Evolutionary conservation across 2,329 filamentous ascomycete species (phyloP), one percentile per base, ranked within the genome.

Genomic region (Penicillium sp.): DNA sequence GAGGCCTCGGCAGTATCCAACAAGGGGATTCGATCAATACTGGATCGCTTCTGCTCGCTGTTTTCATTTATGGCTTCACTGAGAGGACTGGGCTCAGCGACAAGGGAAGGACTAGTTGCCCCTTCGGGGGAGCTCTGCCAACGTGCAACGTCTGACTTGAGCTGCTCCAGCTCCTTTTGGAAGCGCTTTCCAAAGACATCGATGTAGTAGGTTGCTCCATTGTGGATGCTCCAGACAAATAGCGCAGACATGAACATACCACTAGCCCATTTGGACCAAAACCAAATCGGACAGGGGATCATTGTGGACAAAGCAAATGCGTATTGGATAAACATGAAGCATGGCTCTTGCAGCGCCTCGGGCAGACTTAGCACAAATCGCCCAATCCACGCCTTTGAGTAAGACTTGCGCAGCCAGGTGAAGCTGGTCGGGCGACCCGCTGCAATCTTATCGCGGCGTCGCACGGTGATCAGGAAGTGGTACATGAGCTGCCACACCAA

Each of bases 281-380:
- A 97, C 93, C 94, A 99, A 8, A 99, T 67, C 0, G 93, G 91
- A 63, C 92, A 97, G 0, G 94, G 94, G 7, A 96, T 78, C 88
- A 99, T 97, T 9, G 94, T 99, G 45, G 93, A 76, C 7, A 96
- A 82, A 8, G 94, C 94, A 69, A 97, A 99, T 1, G 73, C 69
- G 76, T 97, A 99, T 73, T 99, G 94, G 56, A 99, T 97, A 60
- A 90, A 63, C 94, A 99, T 99, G 73, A 97, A 99, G 2, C 90
- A 88, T 0, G 88, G 81, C 69, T 97, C 92, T 72, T 99, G 94
- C 31, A 96, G 76, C 4, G 75, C 71, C 2, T 84, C 77, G 0
- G 94, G 93, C 4, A 96, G 84, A 8, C 84, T 83, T 19, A 97
- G 82, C 33, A 99, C 92, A 53, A 95, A 69, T 67, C 87, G 90